These are phyloP conservation scores for Beta macrorhiza DNA, from an alignment of 179 eudicot species.

Conservation along the genomic window DNA sequence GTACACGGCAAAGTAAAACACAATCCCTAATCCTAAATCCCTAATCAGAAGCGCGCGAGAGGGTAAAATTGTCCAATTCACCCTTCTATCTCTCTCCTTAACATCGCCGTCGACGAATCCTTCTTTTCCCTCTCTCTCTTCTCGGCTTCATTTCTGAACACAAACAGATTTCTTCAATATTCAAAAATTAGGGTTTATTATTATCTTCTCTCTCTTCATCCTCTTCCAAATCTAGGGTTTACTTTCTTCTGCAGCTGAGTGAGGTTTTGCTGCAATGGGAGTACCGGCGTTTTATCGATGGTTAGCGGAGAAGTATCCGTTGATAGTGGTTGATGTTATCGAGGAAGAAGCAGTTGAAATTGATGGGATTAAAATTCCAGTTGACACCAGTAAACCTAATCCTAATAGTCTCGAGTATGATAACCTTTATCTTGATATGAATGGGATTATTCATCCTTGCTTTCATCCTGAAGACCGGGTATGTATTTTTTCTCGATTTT, in stretches of 20 bases:
- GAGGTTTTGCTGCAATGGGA: conserved; percentile 39
- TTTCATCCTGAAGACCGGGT: conserved; percentile 92
- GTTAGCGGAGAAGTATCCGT: conserved; percentile 87
- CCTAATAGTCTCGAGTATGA: conserved; percentile 72
- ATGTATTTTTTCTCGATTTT: neutral
- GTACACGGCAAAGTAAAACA: too few relatives aligned
- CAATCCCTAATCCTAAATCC: too few relatives aligned
- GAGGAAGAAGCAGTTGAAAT: conserved; percentile 69
- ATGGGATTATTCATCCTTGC: conserved; percentile 85
- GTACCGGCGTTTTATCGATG: conserved; percentile 84
- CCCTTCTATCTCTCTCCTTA: neutral
- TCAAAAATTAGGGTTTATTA: conserved; percentile 22
- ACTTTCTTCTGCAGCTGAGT: neutral
- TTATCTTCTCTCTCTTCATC: conserved; percentile 10
- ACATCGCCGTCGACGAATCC: neutral
- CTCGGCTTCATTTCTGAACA: neutral
- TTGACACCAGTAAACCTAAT: conserved; percentile 71
- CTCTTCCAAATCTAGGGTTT: conserved; percentile 4
- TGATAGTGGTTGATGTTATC: conserved; percentile 64
- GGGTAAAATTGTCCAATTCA: neutral
- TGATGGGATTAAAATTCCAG: conserved; percentile 65
- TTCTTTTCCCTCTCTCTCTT: neutral
- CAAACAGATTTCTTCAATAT: neutral
- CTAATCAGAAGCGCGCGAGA: neutral
- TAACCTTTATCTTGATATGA: conserved; percentile 82